phyloP scores from a whole-genome alignment of 2,329 filamentous ascomycete genomes.

The Dactylellina cionopaga region DNA sequence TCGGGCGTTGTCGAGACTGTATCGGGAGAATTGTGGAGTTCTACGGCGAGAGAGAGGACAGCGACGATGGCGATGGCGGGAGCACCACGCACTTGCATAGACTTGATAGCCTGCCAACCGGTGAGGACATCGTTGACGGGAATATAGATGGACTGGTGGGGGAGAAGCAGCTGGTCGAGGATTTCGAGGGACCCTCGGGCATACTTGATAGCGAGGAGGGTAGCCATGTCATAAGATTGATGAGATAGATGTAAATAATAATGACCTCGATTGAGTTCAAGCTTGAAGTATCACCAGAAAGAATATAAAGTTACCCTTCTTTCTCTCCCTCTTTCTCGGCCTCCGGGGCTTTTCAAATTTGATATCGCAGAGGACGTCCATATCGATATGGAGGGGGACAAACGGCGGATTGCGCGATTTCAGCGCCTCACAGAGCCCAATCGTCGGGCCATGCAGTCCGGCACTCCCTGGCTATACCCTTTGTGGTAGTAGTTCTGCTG shows the following conservation, averaged over 20 bases:
- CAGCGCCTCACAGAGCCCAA: not conserved
- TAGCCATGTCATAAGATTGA: constrained; percentile 2
- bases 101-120: constrained; percentile 82
- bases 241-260: too few relatives aligned
- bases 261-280: too few relatives aligned
- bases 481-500: too few relatives aligned
- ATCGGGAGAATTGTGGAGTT: constrained; percentile 69
- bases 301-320: too few relatives aligned
- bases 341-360: too few relatives aligned
- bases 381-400: not conserved
- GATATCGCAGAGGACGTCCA: too few relatives aligned
- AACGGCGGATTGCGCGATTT: constrained; percentile 13
- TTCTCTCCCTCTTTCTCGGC: too few relatives aligned
- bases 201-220: constrained; percentile 81
- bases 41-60: constrained; percentile 84
- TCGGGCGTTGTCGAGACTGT: constrained; percentile 61
- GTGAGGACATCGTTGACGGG: constrained; percentile 75
- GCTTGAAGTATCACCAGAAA: too few relatives aligned
- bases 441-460: not conserved
- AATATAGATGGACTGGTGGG: constrained; percentile 83
- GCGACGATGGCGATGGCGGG: constrained; percentile 99
- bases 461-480: too few relatives aligned
- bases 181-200: constrained; percentile 74
- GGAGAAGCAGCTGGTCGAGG: constrained; percentile 83
- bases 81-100: constrained; percentile 82